Evolutionary conservation across 176 grass and related monocot genomes (phyloP).

Genomic region (Paspalum vaginatum): DNA sequence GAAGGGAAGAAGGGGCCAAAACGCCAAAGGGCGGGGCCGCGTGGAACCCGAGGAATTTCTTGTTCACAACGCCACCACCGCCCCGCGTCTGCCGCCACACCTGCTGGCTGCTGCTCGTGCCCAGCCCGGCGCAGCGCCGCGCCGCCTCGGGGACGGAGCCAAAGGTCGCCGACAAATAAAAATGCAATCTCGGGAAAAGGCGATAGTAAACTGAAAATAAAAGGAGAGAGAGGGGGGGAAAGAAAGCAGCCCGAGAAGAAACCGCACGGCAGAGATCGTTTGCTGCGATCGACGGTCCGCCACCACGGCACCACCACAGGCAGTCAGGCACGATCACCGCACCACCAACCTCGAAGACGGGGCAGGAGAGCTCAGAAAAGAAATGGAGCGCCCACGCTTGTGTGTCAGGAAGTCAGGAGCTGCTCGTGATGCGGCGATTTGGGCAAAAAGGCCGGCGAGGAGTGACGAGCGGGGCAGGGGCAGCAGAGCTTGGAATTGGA

Average conservation of each 20-base stretch:
- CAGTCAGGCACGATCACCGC: neutral
- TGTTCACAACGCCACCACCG: slow-evolving; percentile 45
- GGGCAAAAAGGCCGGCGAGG: neutral
- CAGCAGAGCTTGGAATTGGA: neutral
- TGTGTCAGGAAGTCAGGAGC: neutral
- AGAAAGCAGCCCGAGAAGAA: slow-evolving; percentile 16
- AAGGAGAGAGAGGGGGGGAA: neutral
- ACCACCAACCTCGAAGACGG: slow-evolving; percentile 39
- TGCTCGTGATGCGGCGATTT: slow-evolving; percentile 4
- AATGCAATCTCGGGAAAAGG: slow-evolving; percentile 39
- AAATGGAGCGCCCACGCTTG: slow-evolving; percentile 17
- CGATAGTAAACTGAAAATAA: neutral
- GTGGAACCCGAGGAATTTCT: slow-evolving; percentile 62
- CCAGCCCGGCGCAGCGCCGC: neutral
- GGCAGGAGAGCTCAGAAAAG: slow-evolving; percentile 8
- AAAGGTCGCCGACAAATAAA: slow-evolving; percentile 26
- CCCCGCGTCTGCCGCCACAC: neutral
- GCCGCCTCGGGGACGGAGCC: slow-evolving; percentile 10
- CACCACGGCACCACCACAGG: neutral
- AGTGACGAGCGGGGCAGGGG: neutral
- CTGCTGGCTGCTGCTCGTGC: neutral
- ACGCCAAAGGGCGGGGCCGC: slow-evolving; percentile 21
- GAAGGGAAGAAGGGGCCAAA: slow-evolving; percentile 6
- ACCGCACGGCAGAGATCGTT: neutral
- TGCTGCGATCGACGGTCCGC: too few relatives aligned